Evolutionary conservation across 345 rosid genomes (phyloP).

Genomic region (Pistacia integerrima): DNA sequence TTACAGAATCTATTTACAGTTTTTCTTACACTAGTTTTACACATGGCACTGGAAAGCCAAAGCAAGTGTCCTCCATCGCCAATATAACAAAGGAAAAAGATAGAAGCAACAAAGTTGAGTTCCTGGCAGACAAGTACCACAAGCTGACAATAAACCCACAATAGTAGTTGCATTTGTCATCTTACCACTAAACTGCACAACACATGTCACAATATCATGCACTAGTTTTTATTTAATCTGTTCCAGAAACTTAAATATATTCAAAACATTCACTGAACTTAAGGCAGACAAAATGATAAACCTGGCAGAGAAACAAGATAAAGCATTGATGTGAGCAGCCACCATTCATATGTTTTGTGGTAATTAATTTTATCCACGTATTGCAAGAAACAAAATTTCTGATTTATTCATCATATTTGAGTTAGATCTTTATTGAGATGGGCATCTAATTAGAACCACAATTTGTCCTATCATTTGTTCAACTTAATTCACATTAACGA

Average conservation of each 20-base stretch:
- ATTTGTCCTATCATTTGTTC: too few species aligned
- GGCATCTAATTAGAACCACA: too few species aligned
- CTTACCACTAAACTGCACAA: conserved; percentile 7
- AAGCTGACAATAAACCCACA: conserved; percentile 29
- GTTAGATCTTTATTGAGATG: too few species aligned
- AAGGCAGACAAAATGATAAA: neutral
- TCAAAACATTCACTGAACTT: neutral
- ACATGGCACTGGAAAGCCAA: neutral
- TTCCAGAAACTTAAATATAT: neutral
- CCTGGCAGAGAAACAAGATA: neutral
- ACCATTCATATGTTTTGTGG: neutral
- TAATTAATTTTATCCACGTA: too few species aligned
- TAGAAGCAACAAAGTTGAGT: neutral
- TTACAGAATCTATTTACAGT: neutral
- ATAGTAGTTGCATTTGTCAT: conserved; percentile 18
- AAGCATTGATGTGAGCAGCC: neutral
- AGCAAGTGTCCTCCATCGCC: neutral
- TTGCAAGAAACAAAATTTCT: too few species aligned
- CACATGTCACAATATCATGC: conserved; percentile 4
- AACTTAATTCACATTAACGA: too few species aligned
- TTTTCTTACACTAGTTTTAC: neutral
- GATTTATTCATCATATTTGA: neutral
- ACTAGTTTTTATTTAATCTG: neutral
- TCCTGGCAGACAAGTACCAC: conserved; percentile 16
- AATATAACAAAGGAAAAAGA: neutral